Evolutionary conservation across 768 basidiomycete species (phyloP).

Genomic region (Grammothele lineata): DNA sequence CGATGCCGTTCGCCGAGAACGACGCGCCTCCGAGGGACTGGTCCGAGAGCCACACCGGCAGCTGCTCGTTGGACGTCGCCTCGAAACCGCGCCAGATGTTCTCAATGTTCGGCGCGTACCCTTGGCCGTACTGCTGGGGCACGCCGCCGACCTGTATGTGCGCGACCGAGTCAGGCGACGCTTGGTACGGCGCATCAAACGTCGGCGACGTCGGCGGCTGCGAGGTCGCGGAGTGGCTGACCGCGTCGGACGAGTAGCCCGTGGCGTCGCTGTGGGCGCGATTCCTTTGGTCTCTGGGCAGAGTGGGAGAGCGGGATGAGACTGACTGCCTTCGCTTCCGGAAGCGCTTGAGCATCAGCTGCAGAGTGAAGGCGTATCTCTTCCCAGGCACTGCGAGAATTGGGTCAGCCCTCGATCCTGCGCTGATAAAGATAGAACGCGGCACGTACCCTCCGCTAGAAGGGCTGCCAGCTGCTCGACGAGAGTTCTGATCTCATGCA

Average conservation of each 20-base stretch:
- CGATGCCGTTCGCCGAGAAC: slow-evolving; percentile 79
- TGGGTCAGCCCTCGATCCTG: slow-evolving; percentile 1
- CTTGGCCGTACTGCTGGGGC: slow-evolving; percentile 20
- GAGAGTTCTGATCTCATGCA: slow-evolving; percentile 64
- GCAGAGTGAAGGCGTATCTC: slow-evolving; percentile 86
- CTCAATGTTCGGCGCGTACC: slow-evolving; percentile 42
- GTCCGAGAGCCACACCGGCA: slow-evolving; percentile 85
- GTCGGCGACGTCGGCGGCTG: slow-evolving; percentile 50
- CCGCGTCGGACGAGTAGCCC: slow-evolving; percentile 28
- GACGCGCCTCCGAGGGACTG: slow-evolving; percentile 73
- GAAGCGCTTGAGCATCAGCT: slow-evolving; percentile 81
- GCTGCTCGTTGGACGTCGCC: slow-evolving; percentile 64
- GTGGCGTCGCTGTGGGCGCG: slow-evolving; percentile 42
- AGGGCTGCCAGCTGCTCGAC: slow-evolving; percentile 75
- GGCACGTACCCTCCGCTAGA: slow-evolving; percentile 69
- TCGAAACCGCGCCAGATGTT: slow-evolving; percentile 77
- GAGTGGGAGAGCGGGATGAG: slow-evolving; percentile 61
- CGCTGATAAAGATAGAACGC: slow-evolving; percentile 21
- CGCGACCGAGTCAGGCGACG: slow-evolving; percentile 27
- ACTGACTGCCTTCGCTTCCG: slow-evolving; percentile 50
- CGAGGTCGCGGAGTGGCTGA: slow-evolving; percentile 25
- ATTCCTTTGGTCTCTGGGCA: slow-evolving; percentile 44
- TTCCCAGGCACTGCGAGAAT: slow-evolving; percentile 74
- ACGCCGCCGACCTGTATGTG: slow-evolving; percentile 29
- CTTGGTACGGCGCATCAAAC: slow-evolving; percentile 43